Evolutionary conservation across 495 filamentous ascomycete genomes (phyloP).

Genomic region (Aspergillus campestris): DNA sequence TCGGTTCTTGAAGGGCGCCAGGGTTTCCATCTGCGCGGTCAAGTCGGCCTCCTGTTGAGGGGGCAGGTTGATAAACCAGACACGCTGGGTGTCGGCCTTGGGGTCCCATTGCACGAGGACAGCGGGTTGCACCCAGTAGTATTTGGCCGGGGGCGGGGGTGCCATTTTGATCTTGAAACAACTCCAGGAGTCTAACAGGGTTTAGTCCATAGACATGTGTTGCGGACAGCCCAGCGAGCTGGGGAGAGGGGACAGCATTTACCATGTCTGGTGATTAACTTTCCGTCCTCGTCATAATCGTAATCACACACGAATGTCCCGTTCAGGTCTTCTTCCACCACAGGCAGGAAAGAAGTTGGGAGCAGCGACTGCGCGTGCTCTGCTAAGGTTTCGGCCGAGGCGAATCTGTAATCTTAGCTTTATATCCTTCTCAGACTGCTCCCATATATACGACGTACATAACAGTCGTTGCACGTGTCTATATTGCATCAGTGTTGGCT

Average conservation of each 20-base stretch:
- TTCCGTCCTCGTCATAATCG: background rate
- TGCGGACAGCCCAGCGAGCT: background rate
- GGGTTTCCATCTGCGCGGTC: background rate
- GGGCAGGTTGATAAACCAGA: constrained; percentile 6
- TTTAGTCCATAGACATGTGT: background rate
- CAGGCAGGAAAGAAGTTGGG: constrained; percentile 17
- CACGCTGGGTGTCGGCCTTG: background rate
- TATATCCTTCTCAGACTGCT: too few relatives aligned
- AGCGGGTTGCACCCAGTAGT: constrained; percentile 7
- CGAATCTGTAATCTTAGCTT: too few relatives aligned
- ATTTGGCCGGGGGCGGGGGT: background rate
- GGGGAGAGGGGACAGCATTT: background rate
- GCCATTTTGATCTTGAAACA: constrained; percentile 10
- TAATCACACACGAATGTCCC: constrained; percentile 4
- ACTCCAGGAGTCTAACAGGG: constrained; percentile 2
- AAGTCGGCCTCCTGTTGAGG: background rate
- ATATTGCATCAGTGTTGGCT: too few relatives aligned
- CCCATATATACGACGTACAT: too few relatives aligned
- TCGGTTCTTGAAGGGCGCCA: background rate
- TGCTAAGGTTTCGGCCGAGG: too few relatives aligned
- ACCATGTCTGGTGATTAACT: background rate
- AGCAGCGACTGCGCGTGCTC: too few relatives aligned
- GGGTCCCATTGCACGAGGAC: constrained; percentile 2
- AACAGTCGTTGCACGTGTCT: too few relatives aligned
- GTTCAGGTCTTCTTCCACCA: constrained; percentile 35